Evolutionary conservation across 352 stramenopile genomes (phyloP).

Genomic region (Phytophthora multivora): DNA sequence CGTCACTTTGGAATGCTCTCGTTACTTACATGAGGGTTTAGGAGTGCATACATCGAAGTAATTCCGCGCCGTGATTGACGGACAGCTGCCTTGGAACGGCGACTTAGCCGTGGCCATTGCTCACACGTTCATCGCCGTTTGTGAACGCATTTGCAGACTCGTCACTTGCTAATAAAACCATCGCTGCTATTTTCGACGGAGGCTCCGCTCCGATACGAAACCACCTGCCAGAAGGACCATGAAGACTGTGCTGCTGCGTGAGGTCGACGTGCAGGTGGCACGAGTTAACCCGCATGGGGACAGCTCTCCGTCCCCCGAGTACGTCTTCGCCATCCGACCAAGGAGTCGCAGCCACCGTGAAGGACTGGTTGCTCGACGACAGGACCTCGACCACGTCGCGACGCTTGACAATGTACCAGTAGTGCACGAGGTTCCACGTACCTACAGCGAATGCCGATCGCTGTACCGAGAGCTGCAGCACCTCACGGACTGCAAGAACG

Average conservation of each 20-base stretch:
- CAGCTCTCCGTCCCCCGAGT: slow-evolving; percentile 35
- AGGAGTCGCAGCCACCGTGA: slow-evolving; percentile 12
- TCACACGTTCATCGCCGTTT: too few species aligned
- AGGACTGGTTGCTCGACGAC: slow-evolving; percentile 6
- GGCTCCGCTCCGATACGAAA: slow-evolving; percentile 1
- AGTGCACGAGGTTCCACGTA: slow-evolving; percentile 49
- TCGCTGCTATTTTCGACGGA: too few species aligned
- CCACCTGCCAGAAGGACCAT: slow-evolving; percentile 16
- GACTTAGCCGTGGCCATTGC: too few species aligned
- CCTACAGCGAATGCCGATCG: slow-evolving; percentile 58
- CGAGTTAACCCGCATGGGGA: slow-evolving; percentile 34
- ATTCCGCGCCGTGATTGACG: too few species aligned
- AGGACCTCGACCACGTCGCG: slow-evolving; percentile 34
- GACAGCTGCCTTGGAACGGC: too few species aligned
- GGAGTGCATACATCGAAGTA: too few species aligned
- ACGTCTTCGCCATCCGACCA: slow-evolving; percentile 56
- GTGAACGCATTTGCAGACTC: too few species aligned
- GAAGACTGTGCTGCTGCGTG: slow-evolving; percentile 48
- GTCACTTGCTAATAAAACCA: too few species aligned
- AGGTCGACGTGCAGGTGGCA: slow-evolving; percentile 55
- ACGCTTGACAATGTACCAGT: slow-evolving; percentile 22
- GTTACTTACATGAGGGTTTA: too few species aligned
- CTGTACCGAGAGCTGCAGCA: slow-evolving; percentile 49
- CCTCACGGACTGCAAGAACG: slow-evolving; percentile 48
- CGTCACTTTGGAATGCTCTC: too few species aligned